Percentiles rank a stretch among this genome's conserved stretches.
phyloP scores from a whole-genome alignment of 495 filamentous ascomycete genomes.

The Achaetomiella virescens region DNA sequence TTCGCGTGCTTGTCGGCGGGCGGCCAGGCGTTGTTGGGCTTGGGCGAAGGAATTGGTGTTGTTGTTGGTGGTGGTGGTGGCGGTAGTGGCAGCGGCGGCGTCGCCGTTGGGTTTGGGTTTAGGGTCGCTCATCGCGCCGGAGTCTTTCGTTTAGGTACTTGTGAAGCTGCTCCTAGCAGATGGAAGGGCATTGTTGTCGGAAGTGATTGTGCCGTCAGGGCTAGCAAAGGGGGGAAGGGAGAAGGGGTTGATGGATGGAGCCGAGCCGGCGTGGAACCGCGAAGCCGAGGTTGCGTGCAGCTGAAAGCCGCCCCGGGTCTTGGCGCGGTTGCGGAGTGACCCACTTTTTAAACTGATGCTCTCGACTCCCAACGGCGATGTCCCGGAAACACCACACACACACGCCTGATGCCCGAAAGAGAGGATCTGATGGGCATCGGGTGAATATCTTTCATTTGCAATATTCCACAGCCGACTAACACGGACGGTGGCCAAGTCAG shows the following conservation, averaged over 20 bases:
- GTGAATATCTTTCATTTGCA: too few relatives aligned
- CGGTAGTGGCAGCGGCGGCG: background rate
- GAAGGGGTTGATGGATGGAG: slow-evolving; percentile 1
- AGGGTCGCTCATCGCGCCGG: slow-evolving; percentile 9
- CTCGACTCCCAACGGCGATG: too few relatives aligned
- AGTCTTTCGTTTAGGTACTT: background rate
- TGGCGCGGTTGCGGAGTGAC: background rate
- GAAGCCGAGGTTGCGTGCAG: slow-evolving; percentile 19
- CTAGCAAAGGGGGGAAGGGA: background rate
- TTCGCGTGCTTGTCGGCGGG: slow-evolving; percentile 68
- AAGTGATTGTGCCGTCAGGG: background rate
- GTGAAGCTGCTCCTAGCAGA: background rate
- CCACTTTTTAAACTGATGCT: slow-evolving; percentile 1
- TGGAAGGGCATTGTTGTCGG: slow-evolving; percentile 2
- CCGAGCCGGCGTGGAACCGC: background rate
- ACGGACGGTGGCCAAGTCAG: too few relatives aligned
- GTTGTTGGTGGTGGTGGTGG: background rate
- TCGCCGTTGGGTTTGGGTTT: background rate
- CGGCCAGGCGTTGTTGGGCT: slow-evolving; percentile 75
- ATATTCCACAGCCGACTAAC: too few relatives aligned
- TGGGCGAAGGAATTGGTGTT: slow-evolving; percentile 60
- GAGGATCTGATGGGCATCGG: too few relatives aligned
- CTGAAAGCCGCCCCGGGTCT: slow-evolving; percentile 2
- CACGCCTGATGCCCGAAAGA: too few relatives aligned
- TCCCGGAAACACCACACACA: too few relatives aligned